phyloP scores from a whole-genome alignment of 805 yeast species.

The Starmerella ratchasimensis region DNA sequence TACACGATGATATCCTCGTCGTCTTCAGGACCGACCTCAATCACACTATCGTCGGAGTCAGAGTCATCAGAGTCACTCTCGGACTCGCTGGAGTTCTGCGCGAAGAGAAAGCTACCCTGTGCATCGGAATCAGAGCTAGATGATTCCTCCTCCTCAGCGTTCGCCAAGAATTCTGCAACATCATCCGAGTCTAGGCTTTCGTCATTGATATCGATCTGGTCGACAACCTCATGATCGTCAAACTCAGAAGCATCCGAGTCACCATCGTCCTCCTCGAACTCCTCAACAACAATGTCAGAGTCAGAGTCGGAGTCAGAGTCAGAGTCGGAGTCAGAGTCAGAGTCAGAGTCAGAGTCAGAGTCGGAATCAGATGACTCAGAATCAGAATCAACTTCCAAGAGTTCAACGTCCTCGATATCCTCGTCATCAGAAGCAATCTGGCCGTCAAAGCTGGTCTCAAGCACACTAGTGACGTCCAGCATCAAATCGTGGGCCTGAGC shows the following conservation, averaged over 20 bases:
- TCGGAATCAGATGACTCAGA: background rate
- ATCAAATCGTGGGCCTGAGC: constrained; percentile 19
- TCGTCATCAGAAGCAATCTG: constrained; percentile 10
- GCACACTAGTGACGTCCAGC: constrained; percentile 19
- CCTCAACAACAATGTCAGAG: constrained; percentile 16
- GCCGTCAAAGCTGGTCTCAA: constrained; percentile 17
- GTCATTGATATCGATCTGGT: constrained; percentile 15
- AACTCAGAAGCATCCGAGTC: constrained; percentile 12
- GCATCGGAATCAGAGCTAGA: constrained; percentile 9
- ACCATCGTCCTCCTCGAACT: constrained; percentile 15
- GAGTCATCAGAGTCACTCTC: constrained; percentile 11
- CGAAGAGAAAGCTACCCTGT: constrained; percentile 10
- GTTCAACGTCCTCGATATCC: constrained; percentile 8
- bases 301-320: constrained; percentile 14
- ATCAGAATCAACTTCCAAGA: background rate
- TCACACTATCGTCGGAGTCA: constrained; percentile 8
- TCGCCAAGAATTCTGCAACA: constrained; percentile 17
- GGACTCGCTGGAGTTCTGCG: constrained; percentile 8
- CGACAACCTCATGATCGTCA: constrained; percentile 6
- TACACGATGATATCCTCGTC: constrained; percentile 15
- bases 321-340: constrained; percentile 2
- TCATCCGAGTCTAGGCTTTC: constrained; percentile 20
- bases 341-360: constrained; percentile 6
- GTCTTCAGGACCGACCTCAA: constrained; percentile 17
- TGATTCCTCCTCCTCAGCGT: constrained; percentile 14